A percentile compares a stretch with the other conserved stretches of the same genome.
These are phyloP conservation scores for Candolleomyces eurysporus DNA, from an alignment of 768 basidiomycete genomes.

Conservation along the genomic window DNA sequence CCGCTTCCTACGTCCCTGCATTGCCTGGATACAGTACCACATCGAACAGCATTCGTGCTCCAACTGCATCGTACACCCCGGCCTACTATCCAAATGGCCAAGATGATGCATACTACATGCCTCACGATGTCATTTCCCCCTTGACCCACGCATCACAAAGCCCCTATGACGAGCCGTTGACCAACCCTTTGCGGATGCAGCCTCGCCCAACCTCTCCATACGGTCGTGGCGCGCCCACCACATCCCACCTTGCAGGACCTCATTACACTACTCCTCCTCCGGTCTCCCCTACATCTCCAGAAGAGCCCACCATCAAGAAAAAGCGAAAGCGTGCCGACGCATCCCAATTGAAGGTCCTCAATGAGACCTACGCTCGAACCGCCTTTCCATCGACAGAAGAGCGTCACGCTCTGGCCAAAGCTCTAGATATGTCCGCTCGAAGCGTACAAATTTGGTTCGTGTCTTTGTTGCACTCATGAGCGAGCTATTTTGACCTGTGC, in stretches of 20 bases:
- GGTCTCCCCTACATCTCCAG: conserved; percentile 44
- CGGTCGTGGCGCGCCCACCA: conserved; percentile 33
- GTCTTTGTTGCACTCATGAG: conserved; percentile 14
- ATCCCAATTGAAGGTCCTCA: conserved; percentile 74
- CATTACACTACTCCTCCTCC: conserved; percentile 52
- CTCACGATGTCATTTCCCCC: conserved; percentile 29
- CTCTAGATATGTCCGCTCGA: conserved; percentile 78
- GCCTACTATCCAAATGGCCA: conserved; percentile 49
- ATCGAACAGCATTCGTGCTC: conserved; percentile 53
- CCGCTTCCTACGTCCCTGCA: conserved; percentile 28
- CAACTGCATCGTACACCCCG: conserved; percentile 59
- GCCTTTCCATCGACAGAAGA: conserved; percentile 89
- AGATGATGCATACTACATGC: conserved; percentile 41
- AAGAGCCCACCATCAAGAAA: conserved; percentile 80
- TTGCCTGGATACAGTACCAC: conserved; percentile 24
- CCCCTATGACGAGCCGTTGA: conserved; percentile 30
- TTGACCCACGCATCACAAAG: conserved; percentile 27
- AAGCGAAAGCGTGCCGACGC: conserved; percentile 86
- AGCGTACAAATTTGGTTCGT: conserved; percentile 85
- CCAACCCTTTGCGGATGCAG: conserved; percentile 28
- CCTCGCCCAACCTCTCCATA: conserved; percentile 46
- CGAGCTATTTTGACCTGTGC: conserved; percentile 17
- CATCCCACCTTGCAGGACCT: conserved; percentile 36
- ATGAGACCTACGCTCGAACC: conserved; percentile 76
- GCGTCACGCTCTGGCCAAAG: conserved; percentile 70